These are phyloP conservation scores for Solanum dulcamara DNA, from an alignment of 257 asterid species.

Conservation along the genomic window DNA sequence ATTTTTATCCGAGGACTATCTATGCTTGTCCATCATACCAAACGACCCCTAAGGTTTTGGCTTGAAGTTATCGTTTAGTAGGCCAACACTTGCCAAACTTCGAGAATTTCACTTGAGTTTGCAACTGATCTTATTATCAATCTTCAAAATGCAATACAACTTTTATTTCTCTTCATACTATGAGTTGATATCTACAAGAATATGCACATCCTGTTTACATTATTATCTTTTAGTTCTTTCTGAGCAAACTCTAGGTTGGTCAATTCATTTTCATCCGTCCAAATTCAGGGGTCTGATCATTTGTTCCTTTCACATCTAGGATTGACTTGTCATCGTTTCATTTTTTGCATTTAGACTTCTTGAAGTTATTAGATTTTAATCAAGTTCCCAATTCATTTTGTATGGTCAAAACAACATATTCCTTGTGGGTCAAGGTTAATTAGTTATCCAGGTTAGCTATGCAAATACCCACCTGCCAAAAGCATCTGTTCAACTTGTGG, in stretches of 20 bases:
- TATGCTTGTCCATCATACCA: neutral
- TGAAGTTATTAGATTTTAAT: neutral
- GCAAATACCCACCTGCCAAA: neutral
- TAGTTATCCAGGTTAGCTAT: neutral
- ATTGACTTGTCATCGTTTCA: neutral
- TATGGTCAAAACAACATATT: neutral
- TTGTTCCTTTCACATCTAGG: neutral
- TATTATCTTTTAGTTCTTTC: neutral
- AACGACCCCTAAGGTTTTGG: neutral
- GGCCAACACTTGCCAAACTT: neutral
- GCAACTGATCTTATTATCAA: neutral
- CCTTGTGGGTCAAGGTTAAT: neutral
- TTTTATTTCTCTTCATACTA: neutral
- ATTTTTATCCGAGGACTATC: neutral
- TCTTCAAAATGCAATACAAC: neutral
- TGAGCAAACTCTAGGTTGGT: neutral
- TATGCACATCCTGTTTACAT: neutral
- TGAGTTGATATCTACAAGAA: neutral
- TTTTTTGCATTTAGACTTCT: neutral
- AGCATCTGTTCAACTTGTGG: neutral
- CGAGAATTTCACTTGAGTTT: neutral
- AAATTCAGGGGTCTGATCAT: neutral
- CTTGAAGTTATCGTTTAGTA: neutral
- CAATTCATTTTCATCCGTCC: neutral
- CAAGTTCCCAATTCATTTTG: neutral